Evolutionary conservation across 2,329 filamentous ascomycete genomes (phyloP), one percentile per base, ranked within the genome.

Genomic region (Penicillium sp.): DNA sequence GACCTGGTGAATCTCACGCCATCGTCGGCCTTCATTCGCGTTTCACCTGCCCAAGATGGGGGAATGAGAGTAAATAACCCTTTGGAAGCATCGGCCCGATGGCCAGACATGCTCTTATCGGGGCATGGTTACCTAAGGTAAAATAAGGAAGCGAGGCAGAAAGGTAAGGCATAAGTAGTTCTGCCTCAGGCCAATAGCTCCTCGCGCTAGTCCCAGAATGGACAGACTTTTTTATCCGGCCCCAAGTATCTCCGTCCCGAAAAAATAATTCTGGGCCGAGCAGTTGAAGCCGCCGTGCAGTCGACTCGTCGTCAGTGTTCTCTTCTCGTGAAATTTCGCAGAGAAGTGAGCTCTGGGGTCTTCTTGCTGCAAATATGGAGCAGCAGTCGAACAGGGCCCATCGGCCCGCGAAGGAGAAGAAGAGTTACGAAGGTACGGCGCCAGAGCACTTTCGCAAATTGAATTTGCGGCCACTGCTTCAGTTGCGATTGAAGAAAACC

Each of bases 391-490:
- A 97, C 68, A 86, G 90, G 75, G 84, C 91, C 65, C 93, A 97
- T 80, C 83, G 92, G 67, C 86, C 90, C 67, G 78, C 86, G 24
- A 97, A 96, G 75, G 90, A 94, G 76, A 96, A 95, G 80, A 95
- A 95, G 80, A 84, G 87, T 72, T 80, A 72, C 41, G 68, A 85
- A 36, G 86, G 84, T 69, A 85, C 83, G 69, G 54, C 37, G 51
- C 43, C 40, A 45, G 36, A 55, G 36, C 27, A 51, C 34, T 37
- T 55, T 43, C 54, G 51, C 43, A 58, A 33, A 43, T 44, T 56
- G 32, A 34, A 24, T 34, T 41, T 21, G 39, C 36, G n/a, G 23
- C n/a, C 21, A 23, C 9, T 24, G 18, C 20, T 24, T 39, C 20
- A 54, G 29, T 30, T 41, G 30, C 20, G 30, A 32, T 49, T 37